Conservation (phyloP, 1,139 yeast genomes). For the Pichia sp. region DNA sequence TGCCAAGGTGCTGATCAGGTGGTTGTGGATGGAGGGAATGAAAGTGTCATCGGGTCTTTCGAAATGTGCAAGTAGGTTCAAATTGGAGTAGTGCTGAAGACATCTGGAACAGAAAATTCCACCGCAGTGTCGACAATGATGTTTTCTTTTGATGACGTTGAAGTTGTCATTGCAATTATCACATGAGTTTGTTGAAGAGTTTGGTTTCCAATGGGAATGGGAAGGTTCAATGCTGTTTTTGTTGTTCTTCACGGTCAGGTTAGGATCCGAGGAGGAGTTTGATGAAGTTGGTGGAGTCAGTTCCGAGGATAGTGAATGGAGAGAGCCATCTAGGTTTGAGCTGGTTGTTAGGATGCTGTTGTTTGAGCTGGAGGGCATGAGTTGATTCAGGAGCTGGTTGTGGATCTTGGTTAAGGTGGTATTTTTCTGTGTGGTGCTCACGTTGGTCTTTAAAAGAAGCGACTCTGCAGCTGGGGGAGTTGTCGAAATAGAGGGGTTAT, state of each 20-base stretch:
- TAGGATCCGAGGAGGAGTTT: background rate
- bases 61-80: constrained; percentile 70
- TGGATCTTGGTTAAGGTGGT: constrained; percentile 1
- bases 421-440: background rate
- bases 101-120: constrained; percentile 69
- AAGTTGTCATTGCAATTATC: constrained; percentile 25
- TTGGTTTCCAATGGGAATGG: constrained; percentile 33
- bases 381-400: constrained; percentile 6
- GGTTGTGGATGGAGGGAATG: constrained; percentile 27
- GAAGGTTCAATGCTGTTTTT: constrained; percentile 29
- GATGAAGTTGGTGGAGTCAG: background rate
- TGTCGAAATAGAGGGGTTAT: background rate
- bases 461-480: background rate
- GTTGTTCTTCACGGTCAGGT: background rate
- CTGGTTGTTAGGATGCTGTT: background rate
- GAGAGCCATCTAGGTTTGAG: background rate
- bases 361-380: background rate
- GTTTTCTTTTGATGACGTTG: constrained; percentile 50
- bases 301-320: background rate
- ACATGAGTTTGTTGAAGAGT: constrained; percentile 23
- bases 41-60: constrained; percentile 40
- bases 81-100: constrained; percentile 46
- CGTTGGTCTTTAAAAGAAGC: background rate
- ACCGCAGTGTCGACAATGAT: constrained; percentile 74
- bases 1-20: background rate